Evolutionary conservation across 306 rosid genomes (phyloP).

Genomic region (Begonia masoniana): DNA sequence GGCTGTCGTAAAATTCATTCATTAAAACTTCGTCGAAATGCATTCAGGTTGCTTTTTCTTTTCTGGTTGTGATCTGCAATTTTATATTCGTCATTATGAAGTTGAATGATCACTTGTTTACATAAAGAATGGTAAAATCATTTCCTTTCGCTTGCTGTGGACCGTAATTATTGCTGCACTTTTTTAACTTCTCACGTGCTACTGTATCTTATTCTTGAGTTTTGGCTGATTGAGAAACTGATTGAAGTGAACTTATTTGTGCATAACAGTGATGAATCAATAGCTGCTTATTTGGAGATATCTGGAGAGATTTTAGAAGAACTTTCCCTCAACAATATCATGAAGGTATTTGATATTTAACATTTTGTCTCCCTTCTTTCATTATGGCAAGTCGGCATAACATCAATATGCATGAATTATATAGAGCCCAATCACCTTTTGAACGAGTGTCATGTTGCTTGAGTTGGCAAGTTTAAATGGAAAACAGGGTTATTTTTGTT

Average conservation of each 20-base stretch:
- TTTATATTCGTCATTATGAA: too few relatives aligned
- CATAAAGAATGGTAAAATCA: too few relatives aligned
- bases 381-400: background rate
- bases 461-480: background rate
- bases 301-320: conserved; percentile 43
- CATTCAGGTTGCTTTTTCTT: conserved; percentile 45
- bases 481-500: background rate
- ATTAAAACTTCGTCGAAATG: conserved; percentile 42
- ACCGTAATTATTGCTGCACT: too few relatives aligned
- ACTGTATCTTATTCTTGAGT: too few relatives aligned
- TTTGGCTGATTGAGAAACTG: conserved; percentile 2
- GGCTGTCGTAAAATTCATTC: conserved; percentile 41
- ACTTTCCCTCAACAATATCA: conserved; percentile 62
- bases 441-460: background rate
- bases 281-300: conserved; percentile 68
- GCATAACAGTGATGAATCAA: conserved; percentile 58
- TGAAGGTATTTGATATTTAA: conserved; percentile 28
- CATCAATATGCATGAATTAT: background rate
- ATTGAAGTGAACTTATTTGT: conserved; percentile 4
- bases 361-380: conserved; percentile 4
- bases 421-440: background rate
- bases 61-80: too few relatives aligned
- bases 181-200: too few relatives aligned
- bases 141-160: too few relatives aligned
- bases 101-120: too few relatives aligned